Evolutionary conservation across 345 rosid species (phyloP), one percentile per base, ranked within the genome.

Genomic region (Hibiscus tridactylites): DNA sequence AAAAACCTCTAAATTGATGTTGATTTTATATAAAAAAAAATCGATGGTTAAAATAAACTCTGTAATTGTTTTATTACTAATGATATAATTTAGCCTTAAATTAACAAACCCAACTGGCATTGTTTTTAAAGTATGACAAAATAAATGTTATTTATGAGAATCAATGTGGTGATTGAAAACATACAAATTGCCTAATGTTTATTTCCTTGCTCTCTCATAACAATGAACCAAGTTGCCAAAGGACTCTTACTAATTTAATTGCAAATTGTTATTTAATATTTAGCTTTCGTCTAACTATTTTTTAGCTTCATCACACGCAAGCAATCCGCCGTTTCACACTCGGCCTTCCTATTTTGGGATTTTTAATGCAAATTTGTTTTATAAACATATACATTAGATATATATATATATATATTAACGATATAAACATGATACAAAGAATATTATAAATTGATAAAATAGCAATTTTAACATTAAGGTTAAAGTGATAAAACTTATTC

Each of bases 61-160:
- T 0, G 6, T 5, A 33, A 33, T 33, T 3, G 5, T 5, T 4
- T 33, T 5, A 35, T 6, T 7, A 35, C 1, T 5, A 35, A 0
- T 0, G 0, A 35, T 35, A 1, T 35, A 35, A 35, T 35, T 35
- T 35, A 35, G 8, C 39, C 39, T 42, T 42, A 42, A 8, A 8
- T 42, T 9, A 42, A 35, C 39, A 6, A 39, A 9, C 47, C 12
- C 73, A 71, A 52, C 80, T 77, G 77, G 83, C 77, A 80, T 80
- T 74, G 79, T 58, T 71, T 71, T 80, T 78, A 75, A 62, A 68
- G 65, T 68, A 73, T 78, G 73, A 73, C 62, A 71, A 39, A 71
- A 39, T 21, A 75, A 62, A 66, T 61, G 57, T 71, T 29, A 61
- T 75, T 67, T 61, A 66, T 58, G 52, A 74, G 83, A 78, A 72